These are phyloP conservation scores for Eimeria acervulina DNA, from an alignment of 169 alveolate species.

Conservation along the genomic window DNA sequence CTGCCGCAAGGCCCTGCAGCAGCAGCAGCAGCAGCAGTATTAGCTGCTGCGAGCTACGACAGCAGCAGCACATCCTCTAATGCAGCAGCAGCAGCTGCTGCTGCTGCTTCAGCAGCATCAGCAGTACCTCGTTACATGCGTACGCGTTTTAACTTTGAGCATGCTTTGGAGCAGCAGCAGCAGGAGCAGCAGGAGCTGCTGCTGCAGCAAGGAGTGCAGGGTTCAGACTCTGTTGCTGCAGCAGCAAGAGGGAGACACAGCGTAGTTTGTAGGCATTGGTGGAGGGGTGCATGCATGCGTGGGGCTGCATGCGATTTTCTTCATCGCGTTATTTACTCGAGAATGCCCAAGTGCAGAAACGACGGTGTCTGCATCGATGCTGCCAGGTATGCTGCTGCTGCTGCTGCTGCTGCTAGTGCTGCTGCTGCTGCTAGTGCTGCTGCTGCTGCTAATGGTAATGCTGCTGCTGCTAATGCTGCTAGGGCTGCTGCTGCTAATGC, in stretches of 20 bases:
- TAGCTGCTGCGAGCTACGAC: background rate
- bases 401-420: constrained; percentile 9
- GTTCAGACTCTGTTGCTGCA: constrained; percentile 43
- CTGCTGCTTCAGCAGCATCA: background rate
- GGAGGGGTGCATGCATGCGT: constrained; percentile 96
- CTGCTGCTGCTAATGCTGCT: background rate
- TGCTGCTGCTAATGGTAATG: constrained; percentile 26
- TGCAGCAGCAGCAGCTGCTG: background rate
- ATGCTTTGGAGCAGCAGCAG: constrained; percentile 38
- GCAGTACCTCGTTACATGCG: background rate
- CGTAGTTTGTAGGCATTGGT: constrained; percentile 96
- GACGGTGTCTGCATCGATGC: constrained; percentile 10
- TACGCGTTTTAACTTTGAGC: background rate
- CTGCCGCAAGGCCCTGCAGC: background rate
- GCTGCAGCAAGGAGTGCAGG: constrained; percentile 48
- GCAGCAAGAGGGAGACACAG: constrained; percentile 89
- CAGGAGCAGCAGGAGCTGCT: constrained; percentile 52
- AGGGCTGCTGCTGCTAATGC: too few relatives aligned
- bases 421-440: constrained; percentile 40
- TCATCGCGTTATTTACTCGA: constrained; percentile 88
- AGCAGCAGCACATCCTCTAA: background rate
- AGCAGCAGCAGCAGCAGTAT: background rate
- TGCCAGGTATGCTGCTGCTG: background rate
- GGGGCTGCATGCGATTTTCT: constrained; percentile 96
- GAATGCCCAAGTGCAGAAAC: constrained; percentile 78